Base-by-base conservation (phyloP, 352 stramenopile genomes). In the Pythium volutum region DNA sequence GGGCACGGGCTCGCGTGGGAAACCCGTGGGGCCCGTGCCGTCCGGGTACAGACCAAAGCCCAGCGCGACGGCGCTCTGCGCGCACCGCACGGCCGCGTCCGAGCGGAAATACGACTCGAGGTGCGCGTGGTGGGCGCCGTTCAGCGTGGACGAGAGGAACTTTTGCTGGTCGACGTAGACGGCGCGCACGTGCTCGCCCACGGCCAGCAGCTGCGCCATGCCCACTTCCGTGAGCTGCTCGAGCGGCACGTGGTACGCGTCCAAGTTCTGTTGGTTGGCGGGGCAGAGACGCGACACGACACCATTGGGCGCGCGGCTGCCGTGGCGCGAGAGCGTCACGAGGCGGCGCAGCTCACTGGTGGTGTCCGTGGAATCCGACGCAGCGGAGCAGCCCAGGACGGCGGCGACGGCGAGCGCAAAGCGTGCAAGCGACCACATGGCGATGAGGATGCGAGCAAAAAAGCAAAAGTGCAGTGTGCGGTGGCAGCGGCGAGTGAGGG, bases 61-160 rank as follows among this genome's bases (percentile, higher is more conserved):
- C 43, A 93, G 34, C 26, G 82, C 80, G 23, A 81, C 77, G 2
- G 86, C 86, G 54, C 83, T 93, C 59, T 95, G 86, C 29, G 79
- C 81, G 67, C 86, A 95, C 16, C 86, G 83, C 62, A 80, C 89
- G 15, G 83, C 85, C 1, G 85, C 79, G 46, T 95, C 85, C 26
- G 85, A 79, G 50, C 85, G 85, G 62, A 93, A 95, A 60, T 95
- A 95, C 45, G 81, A 79, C 70, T 95, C 79, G 59, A 95, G 91
- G 62, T 95, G 85, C 45, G 74, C 69, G 65, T 91, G 78, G 33
- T 86, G 77, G 14, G 78, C 67, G 63, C 85, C 85, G 45, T 88
- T 88, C 29, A 93, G 75, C 29, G 81, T 81, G 43, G 74, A 73
- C 34, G 83, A 82, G 20, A 92, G 68, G 66, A 91, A 93, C 49